These are phyloP conservation scores for Micractinium conductrix DNA, from an alignment of 139 green algal genomes.

Conservation along the genomic window DNA sequence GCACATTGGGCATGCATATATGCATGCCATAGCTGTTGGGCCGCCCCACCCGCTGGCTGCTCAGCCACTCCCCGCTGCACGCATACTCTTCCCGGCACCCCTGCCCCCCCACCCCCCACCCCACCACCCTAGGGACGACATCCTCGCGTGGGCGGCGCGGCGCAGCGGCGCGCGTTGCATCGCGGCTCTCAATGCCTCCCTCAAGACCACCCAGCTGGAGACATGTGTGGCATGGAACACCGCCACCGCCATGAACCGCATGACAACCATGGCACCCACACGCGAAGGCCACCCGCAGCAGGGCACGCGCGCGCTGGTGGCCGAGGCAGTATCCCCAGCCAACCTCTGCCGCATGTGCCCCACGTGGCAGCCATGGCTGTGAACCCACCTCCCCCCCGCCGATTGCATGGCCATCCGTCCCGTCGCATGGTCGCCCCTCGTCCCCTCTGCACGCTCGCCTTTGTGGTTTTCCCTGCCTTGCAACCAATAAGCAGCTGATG, in stretches of 20 bases:
- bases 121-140: conserved; percentile 61
- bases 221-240: conserved; percentile 26
- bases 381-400: too few relatives aligned
- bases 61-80: background rate
- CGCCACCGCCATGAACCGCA: conserved; percentile 2
- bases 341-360: conserved; percentile 95
- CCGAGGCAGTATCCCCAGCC: conserved; percentile 67
- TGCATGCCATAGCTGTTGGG: too few relatives aligned
- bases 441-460: too few relatives aligned
- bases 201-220: conserved; percentile 51
- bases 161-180: conserved; percentile 34
- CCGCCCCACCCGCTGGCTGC: too few relatives aligned
- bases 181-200: conserved; percentile 23
- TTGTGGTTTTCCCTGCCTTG: too few relatives aligned
- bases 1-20: too few relatives aligned
- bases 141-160: conserved; percentile 50
- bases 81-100: too few relatives aligned
- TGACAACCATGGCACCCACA: conserved; percentile 6
- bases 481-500: too few relatives aligned
- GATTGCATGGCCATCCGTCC: too few relatives aligned
- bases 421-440: too few relatives aligned
- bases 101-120: background rate
- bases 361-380: conserved; percentile 93
- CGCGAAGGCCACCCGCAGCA: conserved; percentile 58
- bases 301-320: conserved; percentile 79